phyloP scores from a whole-genome alignment of 805 yeast species.

The Kuraishia borneana region DNA sequence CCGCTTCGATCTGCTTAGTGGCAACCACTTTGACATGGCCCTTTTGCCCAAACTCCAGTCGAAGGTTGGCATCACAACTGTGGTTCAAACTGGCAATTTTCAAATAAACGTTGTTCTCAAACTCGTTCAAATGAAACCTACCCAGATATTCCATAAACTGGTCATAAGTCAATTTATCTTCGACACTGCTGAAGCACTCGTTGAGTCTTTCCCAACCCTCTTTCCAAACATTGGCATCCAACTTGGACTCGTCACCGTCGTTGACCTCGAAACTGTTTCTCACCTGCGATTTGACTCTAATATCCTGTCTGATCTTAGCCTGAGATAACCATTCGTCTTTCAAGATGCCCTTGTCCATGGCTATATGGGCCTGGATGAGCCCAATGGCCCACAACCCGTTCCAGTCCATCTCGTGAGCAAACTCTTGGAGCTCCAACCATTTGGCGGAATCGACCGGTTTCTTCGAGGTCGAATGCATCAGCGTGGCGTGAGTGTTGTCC shows the following conservation, averaged over 20 bases:
- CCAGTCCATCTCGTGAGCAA: slow-evolving; percentile 57
- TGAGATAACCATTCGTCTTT: slow-evolving; percentile 43
- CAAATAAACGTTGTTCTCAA: slow-evolving; percentile 50
- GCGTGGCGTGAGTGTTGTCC: slow-evolving; percentile 36
- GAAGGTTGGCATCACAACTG: slow-evolving; percentile 62
- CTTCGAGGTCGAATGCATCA: slow-evolving; percentile 39
- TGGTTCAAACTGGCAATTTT: slow-evolving; percentile 68
- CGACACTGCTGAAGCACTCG: slow-evolving; percentile 28
- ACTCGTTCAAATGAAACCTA: slow-evolving; percentile 62
- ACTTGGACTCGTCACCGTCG: slow-evolving; percentile 21
- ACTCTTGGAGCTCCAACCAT: slow-evolving; percentile 48
- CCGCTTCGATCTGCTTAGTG: slow-evolving; percentile 39
- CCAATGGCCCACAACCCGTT: slow-evolving; percentile 58
- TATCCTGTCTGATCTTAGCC: slow-evolving; percentile 61
- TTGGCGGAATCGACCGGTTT: slow-evolving; percentile 24
- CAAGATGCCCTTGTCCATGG: slow-evolving; percentile 30
- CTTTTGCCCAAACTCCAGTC: slow-evolving; percentile 30
- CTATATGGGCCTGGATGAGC: slow-evolving; percentile 34
- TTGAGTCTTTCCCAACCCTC: slow-evolving; percentile 41
- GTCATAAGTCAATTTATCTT: slow-evolving; percentile 27
- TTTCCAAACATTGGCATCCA: slow-evolving; percentile 39
- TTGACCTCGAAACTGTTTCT: slow-evolving; percentile 38
- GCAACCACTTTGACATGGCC: slow-evolving; percentile 55
- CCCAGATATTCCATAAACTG: slow-evolving; percentile 57
- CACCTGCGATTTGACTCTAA: slow-evolving; percentile 24